phyloP scores from a whole-genome alignment of 257 asterid genomes.

The Echites panduratus region DNA sequence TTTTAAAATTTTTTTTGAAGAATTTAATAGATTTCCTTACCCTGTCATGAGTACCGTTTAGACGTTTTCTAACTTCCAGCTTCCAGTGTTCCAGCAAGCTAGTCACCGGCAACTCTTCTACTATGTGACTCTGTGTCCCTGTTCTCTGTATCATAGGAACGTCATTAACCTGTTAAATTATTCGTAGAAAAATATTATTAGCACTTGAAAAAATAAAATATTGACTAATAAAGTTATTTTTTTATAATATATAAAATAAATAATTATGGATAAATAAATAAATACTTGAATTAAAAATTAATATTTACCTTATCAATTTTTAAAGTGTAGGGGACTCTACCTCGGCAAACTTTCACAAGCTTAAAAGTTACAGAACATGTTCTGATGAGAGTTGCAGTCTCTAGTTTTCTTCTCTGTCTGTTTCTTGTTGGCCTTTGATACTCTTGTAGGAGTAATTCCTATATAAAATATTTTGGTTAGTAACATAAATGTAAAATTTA shows the following conservation, averaged over 20 bases:
- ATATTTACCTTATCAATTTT: background rate
- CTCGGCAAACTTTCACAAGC: background rate
- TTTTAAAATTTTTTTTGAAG: too few species aligned
- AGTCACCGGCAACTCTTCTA: background rate
- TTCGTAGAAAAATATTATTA: background rate
- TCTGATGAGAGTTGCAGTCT: background rate
- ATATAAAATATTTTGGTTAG: too few species aligned
- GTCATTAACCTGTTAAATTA: background rate
- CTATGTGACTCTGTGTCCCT: too few species aligned
- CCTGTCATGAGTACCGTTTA: background rate
- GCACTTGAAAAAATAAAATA: too few species aligned
- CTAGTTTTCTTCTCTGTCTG: background rate
- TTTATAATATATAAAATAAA: too few species aligned
- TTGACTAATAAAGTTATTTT: too few species aligned
- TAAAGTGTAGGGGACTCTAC: too few species aligned
- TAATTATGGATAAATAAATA: background rate
- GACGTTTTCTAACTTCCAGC: background rate
- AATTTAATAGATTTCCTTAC: background rate
- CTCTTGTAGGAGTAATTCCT: background rate
- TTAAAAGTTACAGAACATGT: background rate
- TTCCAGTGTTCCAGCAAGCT: background rate
- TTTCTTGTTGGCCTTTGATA: background rate
- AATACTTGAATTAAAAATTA: background rate
- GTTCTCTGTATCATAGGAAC: background rate
- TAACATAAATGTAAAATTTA: too few species aligned